Conservation (phyloP, 352 stramenopile species). For the Pythium periplocum region DNA sequence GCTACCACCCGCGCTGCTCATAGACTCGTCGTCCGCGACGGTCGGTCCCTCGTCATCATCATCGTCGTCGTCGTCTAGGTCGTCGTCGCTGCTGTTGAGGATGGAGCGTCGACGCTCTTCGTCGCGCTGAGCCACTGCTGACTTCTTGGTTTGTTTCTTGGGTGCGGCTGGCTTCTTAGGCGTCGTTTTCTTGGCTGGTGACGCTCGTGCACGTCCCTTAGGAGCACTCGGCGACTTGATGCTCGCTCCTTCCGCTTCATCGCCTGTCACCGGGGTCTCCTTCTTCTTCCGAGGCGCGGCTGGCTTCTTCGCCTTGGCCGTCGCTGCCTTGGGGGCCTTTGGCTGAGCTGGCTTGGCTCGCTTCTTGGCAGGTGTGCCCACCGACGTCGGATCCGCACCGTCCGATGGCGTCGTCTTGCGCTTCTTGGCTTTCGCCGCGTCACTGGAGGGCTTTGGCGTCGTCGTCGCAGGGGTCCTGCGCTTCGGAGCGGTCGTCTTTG, state of each 20-base stretch:
- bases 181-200: no score
- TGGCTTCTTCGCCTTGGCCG: slow-evolving; percentile 6
- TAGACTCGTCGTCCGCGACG: slow-evolving; percentile 24
- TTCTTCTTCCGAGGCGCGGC: no score
- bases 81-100: slow-evolving; percentile 4
- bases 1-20: slow-evolving; percentile 32
- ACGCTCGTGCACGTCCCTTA: no score
- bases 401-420: background rate
- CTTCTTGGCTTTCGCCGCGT: slow-evolving; percentile 7
- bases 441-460: background rate
- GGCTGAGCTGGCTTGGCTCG: no score
- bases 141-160: no score
- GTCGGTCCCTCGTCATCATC: slow-evolving; percentile 7
- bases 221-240: no score
- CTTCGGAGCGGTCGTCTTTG: slow-evolving; percentile 7
- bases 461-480: slow-evolving; percentile 5
- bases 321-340: slow-evolving; percentile 2
- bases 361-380: no score
- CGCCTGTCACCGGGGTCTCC: no score
- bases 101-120: background rate
- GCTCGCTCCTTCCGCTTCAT: no score
- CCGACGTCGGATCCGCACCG: no score
- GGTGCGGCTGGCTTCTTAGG: no score
- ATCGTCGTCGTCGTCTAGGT: slow-evolving; percentile 4
- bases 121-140: no score